Evolutionary conservation across 352 stramenopile species (phyloP), one percentile per base, ranked within the genome.

Genomic region (Phytophthora pisi): DNA sequence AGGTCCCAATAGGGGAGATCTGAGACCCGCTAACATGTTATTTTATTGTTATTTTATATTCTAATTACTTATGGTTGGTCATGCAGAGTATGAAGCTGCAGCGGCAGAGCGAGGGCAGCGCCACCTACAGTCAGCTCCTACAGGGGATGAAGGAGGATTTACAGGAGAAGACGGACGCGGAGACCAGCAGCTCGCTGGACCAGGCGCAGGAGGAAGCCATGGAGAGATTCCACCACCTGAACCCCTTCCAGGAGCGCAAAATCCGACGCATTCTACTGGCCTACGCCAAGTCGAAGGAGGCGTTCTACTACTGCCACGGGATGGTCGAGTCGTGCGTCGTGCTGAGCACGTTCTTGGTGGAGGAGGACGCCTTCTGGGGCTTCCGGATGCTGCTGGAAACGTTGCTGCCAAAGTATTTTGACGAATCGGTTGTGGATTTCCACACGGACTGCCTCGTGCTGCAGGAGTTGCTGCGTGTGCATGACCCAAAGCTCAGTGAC

Each of bases 281-380:
- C 5, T 93, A 90, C 66, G 76, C 82, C 67, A 92, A 92, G 72
- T 88, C 82, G 49, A 88, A 89, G 50, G 72, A 89, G 52, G 86
- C 88, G 26, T 90, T 85, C 58, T 92, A 90, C 61, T 93, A 93
- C 59, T 90, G 81, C 58, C 85, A 93, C 56, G 85, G 86, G 2
- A 93, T 93, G 86, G 82, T 93, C 7, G 86, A 93, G 73, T 88
- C 88, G 28, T 92, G 83, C 50, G 83, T 88, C 2, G 82, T 93
- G 51, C 54, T 93, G 36, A 91, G 80, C 56, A 93, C 83, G 24
- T 93, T 86, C 72, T 59, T 93, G 52, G 79, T 75, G 20, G 86
- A 93, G 55, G 83, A 93, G 34, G 86, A 93, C 70, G 79, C 86
- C 26, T 93, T 93, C 59, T 93, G 83, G 83, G 76, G 77, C 53